Evolutionary conservation across 495 filamentous ascomycete species (phyloP).

Genomic region (Trichoderma asperelloides): DNA sequence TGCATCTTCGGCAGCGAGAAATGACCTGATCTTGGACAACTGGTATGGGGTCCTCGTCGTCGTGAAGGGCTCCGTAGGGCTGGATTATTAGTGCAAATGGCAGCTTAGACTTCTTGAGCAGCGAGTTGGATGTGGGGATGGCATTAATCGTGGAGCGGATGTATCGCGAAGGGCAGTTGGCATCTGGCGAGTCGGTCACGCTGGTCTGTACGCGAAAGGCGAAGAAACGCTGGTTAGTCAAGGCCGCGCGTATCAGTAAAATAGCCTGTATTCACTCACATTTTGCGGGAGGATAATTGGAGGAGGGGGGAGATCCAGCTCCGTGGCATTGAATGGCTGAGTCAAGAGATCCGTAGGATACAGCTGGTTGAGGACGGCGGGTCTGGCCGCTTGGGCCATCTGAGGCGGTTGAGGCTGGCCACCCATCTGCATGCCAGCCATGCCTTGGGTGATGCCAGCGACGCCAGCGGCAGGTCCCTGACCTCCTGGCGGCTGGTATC

Average conservation of each 20-base stretch:
- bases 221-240: slow-evolving; percentile 23
- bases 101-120: slow-evolving; percentile 92
- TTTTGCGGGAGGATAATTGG: slow-evolving; percentile 85
- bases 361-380: slow-evolving; percentile 69
- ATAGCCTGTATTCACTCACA: slow-evolving; percentile 48
- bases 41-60: slow-evolving; percentile 81
- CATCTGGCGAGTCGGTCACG: slow-evolving; percentile 81
- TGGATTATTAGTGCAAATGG: slow-evolving; percentile 95
- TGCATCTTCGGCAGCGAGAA: slow-evolving; percentile 85
- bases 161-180: slow-evolving; percentile 91
- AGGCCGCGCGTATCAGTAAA: not conserved
- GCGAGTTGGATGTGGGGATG: slow-evolving; percentile 78
- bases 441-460: slow-evolving; percentile 69
- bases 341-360: slow-evolving; percentile 85
- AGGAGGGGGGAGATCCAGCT: slow-evolving; percentile 86
- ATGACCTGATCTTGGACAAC: slow-evolving; percentile 96
- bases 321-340: slow-evolving; percentile 87
- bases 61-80: slow-evolving; percentile 86
- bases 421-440: slow-evolving; percentile 71
- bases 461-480: slow-evolving; percentile 43
- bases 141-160: slow-evolving; percentile 92
- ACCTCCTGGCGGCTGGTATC: slow-evolving; percentile 48
- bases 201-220: slow-evolving; percentile 51
- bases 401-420: slow-evolving; percentile 44
- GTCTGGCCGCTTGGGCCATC: slow-evolving; percentile 44